Base-by-base conservation (phyloP, 345 rosid genomes). In the Combretum micranthum region DNA sequence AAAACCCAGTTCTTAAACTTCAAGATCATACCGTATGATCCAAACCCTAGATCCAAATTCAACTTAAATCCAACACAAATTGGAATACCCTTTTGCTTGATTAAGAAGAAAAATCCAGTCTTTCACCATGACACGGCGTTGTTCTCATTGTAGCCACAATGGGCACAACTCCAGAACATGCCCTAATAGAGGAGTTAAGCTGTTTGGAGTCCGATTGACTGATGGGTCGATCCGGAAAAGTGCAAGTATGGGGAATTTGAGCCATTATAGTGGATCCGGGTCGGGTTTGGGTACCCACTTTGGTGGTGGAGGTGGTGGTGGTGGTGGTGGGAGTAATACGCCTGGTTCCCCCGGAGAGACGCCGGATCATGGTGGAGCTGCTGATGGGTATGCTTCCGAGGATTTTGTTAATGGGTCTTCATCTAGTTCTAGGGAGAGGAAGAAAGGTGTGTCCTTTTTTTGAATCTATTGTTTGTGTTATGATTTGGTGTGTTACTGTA, bases 151-250 rank as follows among this genome's bases (percentile, higher is more conserved):
- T 80, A 83, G 95, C 78, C 83, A 85, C 85, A 85, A 94, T 77
- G 99, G 99, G 25, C 99, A 94, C 83, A 90, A 94, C 81, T 83
- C 99, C 18, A 72, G 97, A 66, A 94, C 99, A 15, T 90, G 99
- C 56, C 96, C 99, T 47, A 94, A 85, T 62, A 90, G 95, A 50
- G 96, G 97, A 15, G 95, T 94, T 45, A 90, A 80, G 82, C 83
- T 94, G 1, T 94, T 94, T 63, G 99, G 99, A 14, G 99, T 94
- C 48, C 71, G 99, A 14, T 74, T 94, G 49, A 94, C 93, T 46
- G 99, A 94, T 70, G 97, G 99, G n/a, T 83, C 80, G 66, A 85
- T 94, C 70, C 78, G 94, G 65, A 94, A 90, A 77, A 85, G 97
- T 68, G 99, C 97, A 11, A 90, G 97, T 72, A 94, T 90, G 95